Conservation (phyloP, 768 basidiomycete species). For the Agaricus bisporus region DNA sequence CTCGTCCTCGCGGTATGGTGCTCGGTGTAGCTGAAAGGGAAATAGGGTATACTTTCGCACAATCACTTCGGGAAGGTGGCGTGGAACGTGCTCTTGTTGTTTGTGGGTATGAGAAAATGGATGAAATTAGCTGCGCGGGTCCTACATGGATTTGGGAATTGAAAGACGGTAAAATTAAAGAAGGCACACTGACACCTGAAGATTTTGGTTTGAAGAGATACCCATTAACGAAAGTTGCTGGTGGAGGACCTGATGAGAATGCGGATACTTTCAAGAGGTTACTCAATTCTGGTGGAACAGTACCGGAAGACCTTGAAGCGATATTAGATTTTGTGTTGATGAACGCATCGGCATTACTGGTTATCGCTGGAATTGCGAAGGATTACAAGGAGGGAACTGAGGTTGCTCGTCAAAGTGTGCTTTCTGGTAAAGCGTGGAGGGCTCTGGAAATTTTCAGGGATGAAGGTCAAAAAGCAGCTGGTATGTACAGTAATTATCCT, state of each 20-base stretch:
- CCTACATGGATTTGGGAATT: slow-evolving; percentile 84
- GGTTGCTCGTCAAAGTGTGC: slow-evolving; percentile 57
- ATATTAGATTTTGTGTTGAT: slow-evolving; percentile 84
- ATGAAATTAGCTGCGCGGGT: slow-evolving; percentile 95
- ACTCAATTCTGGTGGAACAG: slow-evolving; percentile 48
- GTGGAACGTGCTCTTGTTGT: slow-evolving; percentile 87
- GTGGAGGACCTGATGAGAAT: slow-evolving; percentile 76
- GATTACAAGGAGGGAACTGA: slow-evolving; percentile 67
- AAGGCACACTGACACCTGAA: slow-evolving; percentile 56
- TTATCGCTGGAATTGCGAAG: slow-evolving; percentile 72
- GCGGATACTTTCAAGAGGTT: slow-evolving; percentile 64
- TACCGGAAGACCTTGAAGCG: slow-evolving; percentile 53
- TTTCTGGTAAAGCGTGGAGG: slow-evolving; percentile 54
- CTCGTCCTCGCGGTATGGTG: slow-evolving; percentile 81
- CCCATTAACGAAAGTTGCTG: slow-evolving; percentile 61
- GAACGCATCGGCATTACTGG: slow-evolving; percentile 85
- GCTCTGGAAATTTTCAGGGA: slow-evolving; percentile 48
- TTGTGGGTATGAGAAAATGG: slow-evolving; percentile 85
- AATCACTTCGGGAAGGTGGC: slow-evolving; percentile 64
- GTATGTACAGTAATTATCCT: background rate
- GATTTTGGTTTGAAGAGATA: slow-evolving; percentile 76
- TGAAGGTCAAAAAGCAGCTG: slow-evolving; percentile 28
- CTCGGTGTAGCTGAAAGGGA: slow-evolving; percentile 82
- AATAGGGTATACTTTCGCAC: slow-evolving; percentile 78
- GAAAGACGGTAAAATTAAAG: slow-evolving; percentile 54